Percentiles rank a stretch among this genome's conserved stretches.
These are phyloP conservation scores for Sugiyamaella americana DNA, from an alignment of 805 yeast genomes.

Conservation along the genomic window DNA sequence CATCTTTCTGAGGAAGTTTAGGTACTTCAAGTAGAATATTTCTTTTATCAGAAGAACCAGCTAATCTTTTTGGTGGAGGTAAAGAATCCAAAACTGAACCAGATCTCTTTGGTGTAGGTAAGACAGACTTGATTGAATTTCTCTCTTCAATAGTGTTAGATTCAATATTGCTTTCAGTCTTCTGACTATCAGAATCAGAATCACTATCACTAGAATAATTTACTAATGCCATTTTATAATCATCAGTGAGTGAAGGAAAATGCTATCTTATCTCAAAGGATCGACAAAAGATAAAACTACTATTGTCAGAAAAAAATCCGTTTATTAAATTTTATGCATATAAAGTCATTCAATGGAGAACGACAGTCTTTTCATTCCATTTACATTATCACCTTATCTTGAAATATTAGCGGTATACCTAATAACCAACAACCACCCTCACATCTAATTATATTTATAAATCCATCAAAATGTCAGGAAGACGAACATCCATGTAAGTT, in stretches of 20 bases:
- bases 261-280: too few species aligned
- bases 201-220: constrained; percentile 16
- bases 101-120: constrained; percentile 13
- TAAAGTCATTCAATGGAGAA: too few species aligned
- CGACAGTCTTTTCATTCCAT: too few species aligned
- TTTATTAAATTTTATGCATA: too few species aligned
- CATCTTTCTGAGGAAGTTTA: constrained; percentile 2
- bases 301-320: too few species aligned
- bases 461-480: background rate
- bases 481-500: background rate
- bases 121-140: background rate
- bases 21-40: background rate
- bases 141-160: background rate
- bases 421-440: too few species aligned
- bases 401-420: too few species aligned
- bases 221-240: constrained; percentile 16
- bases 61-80: background rate
- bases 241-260: too few species aligned
- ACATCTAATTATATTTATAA: too few species aligned
- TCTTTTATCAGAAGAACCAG: background rate
- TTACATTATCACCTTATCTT: too few species aligned
- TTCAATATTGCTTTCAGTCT: background rate
- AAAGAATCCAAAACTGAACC: background rate
- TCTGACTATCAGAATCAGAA: constrained; percentile 2
- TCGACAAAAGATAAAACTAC: too few species aligned